Evolutionary conservation across 2,329 filamentous ascomycete genomes (phyloP), one percentile per base, ranked within the genome.

Genomic region (Ophioceras dolichostomum): DNA sequence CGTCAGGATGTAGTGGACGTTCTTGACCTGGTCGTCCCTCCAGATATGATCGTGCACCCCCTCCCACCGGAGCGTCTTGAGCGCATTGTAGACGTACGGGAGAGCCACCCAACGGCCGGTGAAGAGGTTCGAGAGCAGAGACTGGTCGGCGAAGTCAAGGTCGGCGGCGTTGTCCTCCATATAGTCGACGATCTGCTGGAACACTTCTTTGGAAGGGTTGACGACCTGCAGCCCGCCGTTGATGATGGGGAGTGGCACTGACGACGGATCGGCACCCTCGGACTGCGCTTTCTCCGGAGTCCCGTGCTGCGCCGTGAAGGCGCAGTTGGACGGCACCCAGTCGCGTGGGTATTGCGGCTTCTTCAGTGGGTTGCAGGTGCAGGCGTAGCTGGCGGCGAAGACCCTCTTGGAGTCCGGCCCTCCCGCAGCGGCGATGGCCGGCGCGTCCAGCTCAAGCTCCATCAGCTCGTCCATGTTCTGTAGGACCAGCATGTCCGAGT

Each of bases 391-490:
- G 4, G 85, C 84, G 1, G 84, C 86, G 57, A 94, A 89, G 24
- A 94, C 82, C 32, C 72, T 68, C 32, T 67, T 54, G 17, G 80
- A 75, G 14, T 17, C 8, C 18, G 39, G 18, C 27, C 39, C 43
- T 13, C 29, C 28, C 20, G 31, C 7, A 12, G 49, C 47, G 13
- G 44, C 39, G 10, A 42, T 7, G 10, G 32, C 45, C 28, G 48
- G 43, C 5, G 33, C 37, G 45, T 53, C 50, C 32, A 93, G 71
- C 43, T 73, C 63, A 35, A 94, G 49, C n/a, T 84, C 76, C 84
- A 94, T 93, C 47, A 94, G 64, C 62, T 93, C 86, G 55, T 94
- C 87, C 83, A 94, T 94, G 59, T 93, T 93, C 49, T 68, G 68
- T 45, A 79, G 59, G 7, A 85, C 76, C 36, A 94, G 62, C 86